phyloP scores from a whole-genome alignment of 192 early-diverging fungal genomes.

The Backusella tuberculispora region DNA sequence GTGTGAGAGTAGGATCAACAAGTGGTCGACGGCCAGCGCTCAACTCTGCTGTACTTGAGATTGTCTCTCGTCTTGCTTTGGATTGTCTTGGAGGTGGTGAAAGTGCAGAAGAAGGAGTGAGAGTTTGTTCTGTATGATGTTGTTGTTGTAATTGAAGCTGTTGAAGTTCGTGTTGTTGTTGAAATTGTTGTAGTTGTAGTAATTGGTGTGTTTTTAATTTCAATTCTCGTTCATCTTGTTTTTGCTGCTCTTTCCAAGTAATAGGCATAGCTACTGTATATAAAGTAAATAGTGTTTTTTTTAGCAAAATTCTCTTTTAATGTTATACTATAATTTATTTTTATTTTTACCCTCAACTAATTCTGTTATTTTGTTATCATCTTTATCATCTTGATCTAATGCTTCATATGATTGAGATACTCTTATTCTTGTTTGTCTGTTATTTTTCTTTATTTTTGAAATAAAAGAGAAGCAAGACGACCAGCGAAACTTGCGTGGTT shows the following conservation, averaged over 20 bases:
- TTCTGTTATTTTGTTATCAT: not conserved
- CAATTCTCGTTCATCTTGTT: not conserved
- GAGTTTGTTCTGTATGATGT: not conserved
- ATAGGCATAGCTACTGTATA: not conserved
- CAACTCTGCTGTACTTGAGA: not conserved
- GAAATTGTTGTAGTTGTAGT: not conserved
- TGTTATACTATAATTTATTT: not conserved
- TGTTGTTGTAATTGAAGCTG: not conserved
- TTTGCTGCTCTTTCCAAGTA: not conserved
- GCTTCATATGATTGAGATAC: conserved; percentile 16
- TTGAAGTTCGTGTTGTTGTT: not conserved
- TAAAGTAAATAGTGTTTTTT: not conserved
- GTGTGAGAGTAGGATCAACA: conserved; percentile 17
- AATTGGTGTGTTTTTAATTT: not conserved
- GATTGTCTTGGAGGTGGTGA: conserved; percentile 24
- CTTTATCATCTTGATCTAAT: not conserved
- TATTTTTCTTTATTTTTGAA: conserved; percentile 21
- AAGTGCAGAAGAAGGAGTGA: conserved; percentile 10
- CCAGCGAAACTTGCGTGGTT: conserved; percentile 24
- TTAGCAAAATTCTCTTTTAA: not conserved
- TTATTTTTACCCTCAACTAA: not conserved
- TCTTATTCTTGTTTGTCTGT: conserved; percentile 18
- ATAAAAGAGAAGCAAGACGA: conserved; percentile 23
- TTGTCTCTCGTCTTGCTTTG: conserved; percentile 2
- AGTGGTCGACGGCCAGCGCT: not conserved